Conservation (phyloP, 768 basidiomycete species). For the Tulasnella sp. region DNA sequence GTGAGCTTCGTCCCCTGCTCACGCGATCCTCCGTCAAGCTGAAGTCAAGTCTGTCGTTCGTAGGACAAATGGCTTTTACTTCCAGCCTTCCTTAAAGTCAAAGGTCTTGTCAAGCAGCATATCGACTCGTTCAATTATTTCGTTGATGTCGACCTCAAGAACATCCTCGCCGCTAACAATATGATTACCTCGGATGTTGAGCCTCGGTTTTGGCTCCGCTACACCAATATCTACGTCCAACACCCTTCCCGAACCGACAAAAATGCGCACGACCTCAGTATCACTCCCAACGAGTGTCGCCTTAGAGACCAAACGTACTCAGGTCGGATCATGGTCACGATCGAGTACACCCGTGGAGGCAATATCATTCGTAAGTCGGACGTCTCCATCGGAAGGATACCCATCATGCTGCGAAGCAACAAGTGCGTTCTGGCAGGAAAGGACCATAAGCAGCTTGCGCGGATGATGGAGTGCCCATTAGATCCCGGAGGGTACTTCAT, state of each 20-base stretch:
- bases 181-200: slow-evolving; percentile 96
- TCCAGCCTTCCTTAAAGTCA: slow-evolving; percentile 94
- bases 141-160: slow-evolving; percentile 94
- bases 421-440: slow-evolving; percentile 85
- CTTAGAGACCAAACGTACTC: slow-evolving; percentile 92
- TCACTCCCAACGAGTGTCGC: slow-evolving; percentile 97
- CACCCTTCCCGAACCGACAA: slow-evolving; percentile 86
- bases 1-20: slow-evolving; percentile 46
- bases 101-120: slow-evolving; percentile 98
- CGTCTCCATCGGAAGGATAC: slow-evolving; percentile 84
- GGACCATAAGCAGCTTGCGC: slow-evolving; percentile 76
- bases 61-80: slow-evolving; percentile 99
- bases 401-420: slow-evolving; percentile 95
- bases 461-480: slow-evolving; percentile 93
- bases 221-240: slow-evolving; percentile 91
- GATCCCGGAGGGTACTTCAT: slow-evolving; percentile 99
- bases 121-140: slow-evolving; percentile 99
- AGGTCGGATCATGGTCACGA: slow-evolving; percentile 88
- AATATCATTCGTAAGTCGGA: slow-evolving; percentile 77
- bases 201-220: slow-evolving; percentile 94
- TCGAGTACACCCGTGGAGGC: slow-evolving; percentile 91
- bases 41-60: neutral
- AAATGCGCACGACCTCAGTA: slow-evolving; percentile 68
- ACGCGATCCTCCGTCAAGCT: neutral
- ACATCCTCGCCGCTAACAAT: slow-evolving; percentile 89